A percentile compares a stretch with the other conserved stretches of the same genome.
Evolutionary conservation across 1,284 basidiomycete species (phyloP).

Genomic region (Porogramme epimiltina): DNA sequence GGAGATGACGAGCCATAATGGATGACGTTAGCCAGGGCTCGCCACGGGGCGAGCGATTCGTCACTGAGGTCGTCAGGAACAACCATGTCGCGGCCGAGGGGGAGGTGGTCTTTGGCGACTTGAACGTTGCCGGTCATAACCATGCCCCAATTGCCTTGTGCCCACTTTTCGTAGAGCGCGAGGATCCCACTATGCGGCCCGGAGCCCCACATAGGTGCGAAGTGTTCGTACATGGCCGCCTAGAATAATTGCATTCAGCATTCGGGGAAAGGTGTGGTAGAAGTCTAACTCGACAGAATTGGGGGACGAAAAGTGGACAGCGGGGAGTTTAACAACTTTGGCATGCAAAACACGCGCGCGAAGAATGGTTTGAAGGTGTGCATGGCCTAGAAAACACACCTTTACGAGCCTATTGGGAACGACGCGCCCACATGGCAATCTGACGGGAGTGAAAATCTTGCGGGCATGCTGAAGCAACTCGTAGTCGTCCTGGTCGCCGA

Average conservation of each 20-base stretch:
- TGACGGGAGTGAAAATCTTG: conserved; percentile 15
- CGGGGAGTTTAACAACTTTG: not conserved
- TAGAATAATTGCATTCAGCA: conserved; percentile 39
- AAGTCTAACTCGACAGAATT: not conserved
- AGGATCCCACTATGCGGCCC: conserved; percentile 69
- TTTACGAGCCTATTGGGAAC: conserved; percentile 27
- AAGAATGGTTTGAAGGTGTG: too few species aligned
- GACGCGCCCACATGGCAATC: conserved; percentile 22
- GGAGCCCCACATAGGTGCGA: conserved; percentile 70
- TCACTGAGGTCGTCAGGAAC: conserved; percentile 52
- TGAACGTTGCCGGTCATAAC: conserved; percentile 90
- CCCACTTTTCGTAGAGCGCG: conserved; percentile 79
- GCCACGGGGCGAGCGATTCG: conserved; percentile 52
- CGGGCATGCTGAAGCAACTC: conserved; percentile 7
- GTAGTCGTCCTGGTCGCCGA: not conserved
- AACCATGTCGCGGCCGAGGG: conserved; percentile 80
- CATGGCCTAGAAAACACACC: conserved; percentile 17
- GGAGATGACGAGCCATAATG: conserved; percentile 35
- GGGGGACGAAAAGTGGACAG: not conserved
- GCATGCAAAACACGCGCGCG: too few species aligned
- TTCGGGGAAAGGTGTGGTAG: too few species aligned
- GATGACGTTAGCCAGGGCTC: conserved; percentile 50
- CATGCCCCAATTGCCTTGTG: conserved; percentile 82
- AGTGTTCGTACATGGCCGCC: conserved; percentile 85
- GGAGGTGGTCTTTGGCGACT: conserved; percentile 71